phyloP scores from a whole-genome alignment of 805 yeast genomes.

The Metschnikowia lochheadii region DNA sequence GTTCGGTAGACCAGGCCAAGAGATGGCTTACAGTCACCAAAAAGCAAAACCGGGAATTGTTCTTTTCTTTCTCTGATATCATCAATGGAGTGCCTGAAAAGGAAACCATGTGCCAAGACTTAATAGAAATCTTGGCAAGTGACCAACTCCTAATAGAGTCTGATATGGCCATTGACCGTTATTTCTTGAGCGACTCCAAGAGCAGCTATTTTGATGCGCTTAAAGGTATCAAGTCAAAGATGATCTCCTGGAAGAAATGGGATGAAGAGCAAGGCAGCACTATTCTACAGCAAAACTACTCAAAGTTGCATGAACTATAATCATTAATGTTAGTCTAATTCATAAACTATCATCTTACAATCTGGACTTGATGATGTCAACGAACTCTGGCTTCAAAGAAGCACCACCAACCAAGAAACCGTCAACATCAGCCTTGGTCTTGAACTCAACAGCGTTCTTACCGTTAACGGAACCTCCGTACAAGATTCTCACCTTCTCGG shows the following conservation, averaged over 20 bases:
- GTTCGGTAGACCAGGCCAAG: slow-evolving; percentile 66
- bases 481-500: slow-evolving; percentile 79
- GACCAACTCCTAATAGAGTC: slow-evolving; percentile 34
- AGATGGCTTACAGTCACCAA: slow-evolving; percentile 40
- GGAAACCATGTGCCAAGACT: slow-evolving; percentile 16
- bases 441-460: slow-evolving; percentile 84
- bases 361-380: slow-evolving; percentile 92
- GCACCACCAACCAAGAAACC: slow-evolving; percentile 99
- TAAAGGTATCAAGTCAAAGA: slow-evolving; percentile 1
- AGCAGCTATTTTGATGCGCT: slow-evolving; percentile 8
- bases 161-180: slow-evolving; percentile 32
- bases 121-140: slow-evolving; percentile 18
- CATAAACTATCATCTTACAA: slow-evolving; percentile 36
- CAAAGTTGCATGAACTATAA: background rate
- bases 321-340: background rate
- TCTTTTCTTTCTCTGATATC: slow-evolving; percentile 51
- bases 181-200: slow-evolving; percentile 5
- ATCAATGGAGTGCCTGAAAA: slow-evolving; percentile 41
- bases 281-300: background rate
- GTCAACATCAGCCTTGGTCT: slow-evolving; percentile 89
- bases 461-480: slow-evolving; percentile 99
- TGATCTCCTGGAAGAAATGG: slow-evolving; percentile 3
- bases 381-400: slow-evolving; percentile 95
- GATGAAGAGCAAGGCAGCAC: background rate
- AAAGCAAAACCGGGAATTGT: slow-evolving; percentile 26